phyloP scores from a whole-genome alignment of 805 yeast genomes.

The Candida sakaeoensis region DNA sequence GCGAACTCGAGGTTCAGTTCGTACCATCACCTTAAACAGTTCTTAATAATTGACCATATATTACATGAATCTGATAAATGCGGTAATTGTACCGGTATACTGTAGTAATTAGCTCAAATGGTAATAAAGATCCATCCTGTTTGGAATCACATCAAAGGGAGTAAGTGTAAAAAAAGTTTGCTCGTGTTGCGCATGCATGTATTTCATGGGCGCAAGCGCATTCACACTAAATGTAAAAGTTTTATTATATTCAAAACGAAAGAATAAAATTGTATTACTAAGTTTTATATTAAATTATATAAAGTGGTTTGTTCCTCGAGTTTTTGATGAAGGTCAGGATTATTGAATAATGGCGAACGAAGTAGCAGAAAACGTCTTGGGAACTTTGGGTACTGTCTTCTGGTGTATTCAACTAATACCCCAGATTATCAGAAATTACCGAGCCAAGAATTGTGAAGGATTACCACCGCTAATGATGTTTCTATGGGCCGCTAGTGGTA shows the following conservation, averaged over 20 bases:
- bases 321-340: slow-evolving; percentile 32
- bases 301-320: no score
- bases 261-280: no score
- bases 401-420: slow-evolving; percentile 94
- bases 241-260: no score
- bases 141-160: no score
- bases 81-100: no score
- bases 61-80: not conserved
- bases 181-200: not conserved
- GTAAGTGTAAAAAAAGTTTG: no score
- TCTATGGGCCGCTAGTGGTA: slow-evolving; percentile 70
- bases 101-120: no score
- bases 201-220: slow-evolving; percentile 5
- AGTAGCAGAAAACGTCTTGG: slow-evolving; percentile 69
- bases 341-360: slow-evolving; percentile 19
- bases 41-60: no score
- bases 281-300: no score
- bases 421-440: slow-evolving; percentile 72
- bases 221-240: not conserved
- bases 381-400: slow-evolving; percentile 82
- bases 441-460: slow-evolving; percentile 77
- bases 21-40: no score
- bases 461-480: slow-evolving; percentile 86
- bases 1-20: no score
- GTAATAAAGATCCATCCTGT: no score